phyloP scores from a whole-genome alignment of 148 eudicot genomes.

The Cornus suecica region DNA sequence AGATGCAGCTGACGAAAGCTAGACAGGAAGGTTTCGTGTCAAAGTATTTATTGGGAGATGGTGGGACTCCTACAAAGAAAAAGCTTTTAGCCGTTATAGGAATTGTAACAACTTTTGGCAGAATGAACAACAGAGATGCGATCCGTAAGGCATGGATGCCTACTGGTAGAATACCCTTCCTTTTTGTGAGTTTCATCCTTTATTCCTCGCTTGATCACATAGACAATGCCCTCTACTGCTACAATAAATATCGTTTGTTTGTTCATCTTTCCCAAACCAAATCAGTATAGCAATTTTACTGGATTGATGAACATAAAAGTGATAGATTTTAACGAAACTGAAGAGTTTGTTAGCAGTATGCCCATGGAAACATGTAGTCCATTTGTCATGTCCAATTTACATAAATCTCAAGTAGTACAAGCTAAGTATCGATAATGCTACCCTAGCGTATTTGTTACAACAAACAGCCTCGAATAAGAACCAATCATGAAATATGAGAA shows the following conservation, averaged over 20 bases:
- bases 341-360: not conserved
- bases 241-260: not conserved
- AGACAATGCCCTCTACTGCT: not conserved
- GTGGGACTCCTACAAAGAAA: conserved; percentile 41
- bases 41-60: conserved; percentile 38
- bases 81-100: conserved; percentile 76
- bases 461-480: too few species aligned
- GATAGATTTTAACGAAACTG: not conserved
- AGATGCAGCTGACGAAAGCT: conserved; percentile 76
- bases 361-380: not conserved
- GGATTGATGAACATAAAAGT: not conserved
- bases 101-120: conserved; percentile 68
- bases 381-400: not conserved
- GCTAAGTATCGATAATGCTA: not conserved
- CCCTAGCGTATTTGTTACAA: not conserved
- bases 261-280: not conserved
- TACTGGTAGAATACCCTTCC: conserved; percentile 44
- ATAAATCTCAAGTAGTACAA: not conserved
- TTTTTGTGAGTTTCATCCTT: conserved; percentile 11
- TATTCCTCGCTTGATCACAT: not conserved
- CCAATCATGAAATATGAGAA: too few species aligned
- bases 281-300: not conserved
- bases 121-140: conserved; percentile 72
- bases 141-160: conserved; percentile 95
- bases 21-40: conserved; percentile 63